A percentile compares a stretch with the other conserved stretches of the same genome.
These are phyloP conservation scores for Hypoxylon rickii DNA, from an alignment of 495 filamentous ascomycete genomes.

Conservation along the genomic window DNA sequence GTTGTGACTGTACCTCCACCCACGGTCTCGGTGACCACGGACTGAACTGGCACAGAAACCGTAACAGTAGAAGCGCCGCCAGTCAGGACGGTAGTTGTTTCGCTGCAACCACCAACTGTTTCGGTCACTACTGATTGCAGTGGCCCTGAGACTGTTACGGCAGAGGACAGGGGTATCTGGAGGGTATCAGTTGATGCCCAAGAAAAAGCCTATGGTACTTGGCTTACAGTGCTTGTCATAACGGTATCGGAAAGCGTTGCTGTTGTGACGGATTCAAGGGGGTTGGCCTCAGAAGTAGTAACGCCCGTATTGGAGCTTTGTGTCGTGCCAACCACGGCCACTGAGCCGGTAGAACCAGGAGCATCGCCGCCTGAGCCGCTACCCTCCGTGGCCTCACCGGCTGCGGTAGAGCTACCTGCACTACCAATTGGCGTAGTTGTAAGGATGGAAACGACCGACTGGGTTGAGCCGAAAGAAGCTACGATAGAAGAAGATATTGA, in stretches of 20 bases:
- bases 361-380: neutral
- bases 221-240: slow-evolving; percentile 20
- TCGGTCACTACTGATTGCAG: slow-evolving; percentile 18
- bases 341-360: neutral
- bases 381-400: neutral
- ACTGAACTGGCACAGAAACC: neutral
- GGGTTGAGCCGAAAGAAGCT: slow-evolving; percentile 21
- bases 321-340: neutral
- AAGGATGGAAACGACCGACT: too few species aligned
- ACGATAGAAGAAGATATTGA: slow-evolving; percentile 34
- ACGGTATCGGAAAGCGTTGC: slow-evolving; percentile 19
- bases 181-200: neutral
- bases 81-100: slow-evolving; percentile 13
- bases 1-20: slow-evolving; percentile 7
- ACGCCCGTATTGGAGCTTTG: neutral
- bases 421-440: neutral
- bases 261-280: slow-evolving; percentile 15
- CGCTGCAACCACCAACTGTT: slow-evolving; percentile 4
- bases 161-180: neutral
- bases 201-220: neutral
- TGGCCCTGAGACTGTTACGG: neutral
- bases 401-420: neutral
- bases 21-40: slow-evolving; percentile 27
- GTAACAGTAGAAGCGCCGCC: slow-evolving; percentile 3
- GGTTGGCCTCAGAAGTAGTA: neutral